Evolutionary conservation across 1,284 basidiomycete species (phyloP), one percentile per base, ranked within the genome.

Genomic region (Sanguinoderma infundibulare): DNA sequence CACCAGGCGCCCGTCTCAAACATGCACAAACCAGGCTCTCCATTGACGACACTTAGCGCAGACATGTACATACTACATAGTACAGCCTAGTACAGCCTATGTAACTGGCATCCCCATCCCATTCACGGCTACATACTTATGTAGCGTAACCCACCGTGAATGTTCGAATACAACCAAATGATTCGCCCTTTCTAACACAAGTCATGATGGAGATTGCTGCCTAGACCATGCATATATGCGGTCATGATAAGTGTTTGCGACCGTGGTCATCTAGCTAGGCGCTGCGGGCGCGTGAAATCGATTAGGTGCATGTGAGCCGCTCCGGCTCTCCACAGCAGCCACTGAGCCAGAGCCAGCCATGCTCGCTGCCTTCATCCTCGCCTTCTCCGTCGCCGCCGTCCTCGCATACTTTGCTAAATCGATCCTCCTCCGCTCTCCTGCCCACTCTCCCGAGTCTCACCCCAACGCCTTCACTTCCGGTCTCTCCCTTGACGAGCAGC

Each of bases 361-460:
- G 67, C 53, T 64, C 60, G 59, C 56, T 22, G 63, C 62, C 20
- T 49, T 69, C 55, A 36, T 66, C 52, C 42, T 67, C 62, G 63
- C 63, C 39, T 52, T 70, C 53, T 61, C 67, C 52, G 65, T 69
- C 63, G 64, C 67, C 24, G 40, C 61, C 47, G 59, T 64, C 24
- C 65, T 71, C 46, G 60, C 65, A 36, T 65, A 63, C 61, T 55
- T 71, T 58, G 66, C 66, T 44, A 68, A 63, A 52, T 47, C 61
- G 22, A 54, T 65, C 42, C 62, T 67, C 54, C 20, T 59, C 38
- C 63, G 59, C 42, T 12, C 53, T 7, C 24, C 56, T 7, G 6
- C 50, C 26, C 5, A 39, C 32, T 61, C 62, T 5, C 14, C 61
- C 24, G 63, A 67, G 20, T 55, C 55, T 39, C 36, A 26, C 22